Conservation (phyloP, 306 rosid genomes). For the Chamaecrista fasciculata region DNA sequence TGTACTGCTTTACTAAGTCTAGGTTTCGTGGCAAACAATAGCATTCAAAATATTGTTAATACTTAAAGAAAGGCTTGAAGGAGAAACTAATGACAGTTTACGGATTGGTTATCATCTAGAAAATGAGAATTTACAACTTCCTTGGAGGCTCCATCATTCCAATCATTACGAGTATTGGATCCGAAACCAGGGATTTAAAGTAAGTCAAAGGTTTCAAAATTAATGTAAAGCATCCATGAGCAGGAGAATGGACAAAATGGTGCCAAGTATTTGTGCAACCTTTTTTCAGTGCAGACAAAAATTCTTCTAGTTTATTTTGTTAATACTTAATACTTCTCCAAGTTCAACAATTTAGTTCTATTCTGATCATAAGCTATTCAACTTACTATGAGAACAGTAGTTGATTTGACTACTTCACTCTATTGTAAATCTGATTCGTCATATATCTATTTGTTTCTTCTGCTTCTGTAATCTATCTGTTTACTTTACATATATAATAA, state of each 20-base stretch:
- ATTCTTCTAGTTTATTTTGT: conserved; percentile 1
- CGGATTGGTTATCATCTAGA: conserved; percentile 7
- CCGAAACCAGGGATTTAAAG: neutral
- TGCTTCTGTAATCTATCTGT: conserved; percentile 14
- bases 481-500: neutral
- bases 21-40: conserved; percentile 23
- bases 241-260: conserved; percentile 7
- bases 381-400: neutral
- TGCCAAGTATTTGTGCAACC: neutral
- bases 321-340: conserved; percentile 21
- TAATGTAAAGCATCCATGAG: conserved; percentile 18
- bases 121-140: neutral
- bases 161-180: conserved; percentile 8
- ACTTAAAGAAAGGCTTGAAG: neutral
- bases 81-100: neutral
- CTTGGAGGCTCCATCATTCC: conserved; percentile 1
- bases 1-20: conserved; percentile 4
- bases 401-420: conserved; percentile 17
- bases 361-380: conserved; percentile 7
- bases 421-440: conserved; percentile 9
- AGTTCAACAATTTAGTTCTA: conserved; percentile 14
- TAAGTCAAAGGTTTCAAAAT: conserved; percentile 5
- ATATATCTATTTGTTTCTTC: neutral
- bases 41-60: conserved; percentile 2
- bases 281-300: neutral